phyloP scores from a whole-genome alignment of 2,329 filamentous ascomycete species.

The Amylocarpus encephaloides region DNA sequence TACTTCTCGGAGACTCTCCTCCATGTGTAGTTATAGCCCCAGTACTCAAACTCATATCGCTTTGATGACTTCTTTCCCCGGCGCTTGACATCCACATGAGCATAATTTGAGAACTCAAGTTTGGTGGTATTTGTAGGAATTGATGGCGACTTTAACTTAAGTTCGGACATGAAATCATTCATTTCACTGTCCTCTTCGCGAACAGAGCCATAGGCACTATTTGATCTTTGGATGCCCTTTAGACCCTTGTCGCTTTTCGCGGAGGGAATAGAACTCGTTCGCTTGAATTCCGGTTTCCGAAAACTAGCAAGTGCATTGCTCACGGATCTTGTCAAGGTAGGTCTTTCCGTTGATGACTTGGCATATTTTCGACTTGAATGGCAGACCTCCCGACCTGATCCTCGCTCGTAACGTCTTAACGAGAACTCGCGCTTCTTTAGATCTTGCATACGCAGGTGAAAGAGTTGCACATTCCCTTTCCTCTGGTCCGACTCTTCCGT shows the following conservation, averaged over 20 bases:
- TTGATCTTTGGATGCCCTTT: slow-evolving; percentile 27
- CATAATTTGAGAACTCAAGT: slow-evolving; percentile 96
- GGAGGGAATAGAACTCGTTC: slow-evolving; percentile 20
- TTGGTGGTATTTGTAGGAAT: slow-evolving; percentile 70
- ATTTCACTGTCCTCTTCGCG: slow-evolving; percentile 30
- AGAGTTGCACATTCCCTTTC: slow-evolving; percentile 66
- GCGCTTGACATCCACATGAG: slow-evolving; percentile 75
- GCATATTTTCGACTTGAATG: slow-evolving; percentile 68
- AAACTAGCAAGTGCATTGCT: slow-evolving; percentile 43
- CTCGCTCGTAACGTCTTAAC: slow-evolving; percentile 81
- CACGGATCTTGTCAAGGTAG: slow-evolving; percentile 45
- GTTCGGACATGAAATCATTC: slow-evolving; percentile 27
- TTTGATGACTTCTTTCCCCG: slow-evolving; percentile 60
- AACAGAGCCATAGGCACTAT: slow-evolving; percentile 53
- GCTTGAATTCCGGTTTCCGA: slow-evolving; percentile 44
- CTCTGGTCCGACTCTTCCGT: slow-evolving; percentile 55
- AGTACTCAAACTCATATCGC: slow-evolving; percentile 89
- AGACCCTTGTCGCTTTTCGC: slow-evolving; percentile 13
- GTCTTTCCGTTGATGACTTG: slow-evolving; percentile 40
- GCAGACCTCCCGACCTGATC: slow-evolving; percentile 90
- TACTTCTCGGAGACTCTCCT: slow-evolving; percentile 66
- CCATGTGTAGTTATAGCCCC: slow-evolving; percentile 83
- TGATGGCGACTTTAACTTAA: slow-evolving; percentile 18
- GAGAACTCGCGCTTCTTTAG: slow-evolving; percentile 82
- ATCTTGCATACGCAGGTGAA: slow-evolving; percentile 94